Evolutionary conservation across 345 rosid species (phyloP).

Genomic region (Acer saccharum): DNA sequence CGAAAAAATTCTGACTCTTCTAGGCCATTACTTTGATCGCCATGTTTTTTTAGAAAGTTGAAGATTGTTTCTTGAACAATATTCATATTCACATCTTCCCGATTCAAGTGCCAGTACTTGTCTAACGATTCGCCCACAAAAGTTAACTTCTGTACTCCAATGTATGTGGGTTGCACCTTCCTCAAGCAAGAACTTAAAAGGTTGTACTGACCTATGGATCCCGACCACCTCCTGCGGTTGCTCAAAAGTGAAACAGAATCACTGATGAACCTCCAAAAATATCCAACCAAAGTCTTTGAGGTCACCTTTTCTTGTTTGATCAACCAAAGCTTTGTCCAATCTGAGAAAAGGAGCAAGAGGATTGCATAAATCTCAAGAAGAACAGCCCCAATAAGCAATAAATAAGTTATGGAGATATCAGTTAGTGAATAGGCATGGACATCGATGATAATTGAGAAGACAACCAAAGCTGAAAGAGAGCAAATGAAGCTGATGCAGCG

Average conservation of each 20-base stretch:
- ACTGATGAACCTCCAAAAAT: neutral
- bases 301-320: neutral
- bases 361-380: constrained; percentile 14
- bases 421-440: neutral
- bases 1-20: neutral
- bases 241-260: neutral
- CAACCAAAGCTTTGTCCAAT: constrained; percentile 21
- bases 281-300: neutral
- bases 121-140: neutral
- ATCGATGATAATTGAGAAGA: constrained; percentile 7
- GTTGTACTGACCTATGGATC: neutral
- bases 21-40: neutral
- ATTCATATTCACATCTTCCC: neutral
- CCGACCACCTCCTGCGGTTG: neutral
- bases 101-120: neutral
- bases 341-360: constrained; percentile 12
- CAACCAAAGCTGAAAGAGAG: constrained; percentile 11
- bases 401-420: constrained; percentile 13
- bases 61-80: neutral
- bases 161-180: neutral
- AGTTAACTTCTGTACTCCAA: neutral
- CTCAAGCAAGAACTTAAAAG: neutral
- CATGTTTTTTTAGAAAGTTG: neutral
- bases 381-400: constrained; percentile 19
- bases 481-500: constrained; percentile 14